Evolutionary conservation across 257 asterid genomes (phyloP).

Genomic region (Ocimum tenuiflorum): DNA sequence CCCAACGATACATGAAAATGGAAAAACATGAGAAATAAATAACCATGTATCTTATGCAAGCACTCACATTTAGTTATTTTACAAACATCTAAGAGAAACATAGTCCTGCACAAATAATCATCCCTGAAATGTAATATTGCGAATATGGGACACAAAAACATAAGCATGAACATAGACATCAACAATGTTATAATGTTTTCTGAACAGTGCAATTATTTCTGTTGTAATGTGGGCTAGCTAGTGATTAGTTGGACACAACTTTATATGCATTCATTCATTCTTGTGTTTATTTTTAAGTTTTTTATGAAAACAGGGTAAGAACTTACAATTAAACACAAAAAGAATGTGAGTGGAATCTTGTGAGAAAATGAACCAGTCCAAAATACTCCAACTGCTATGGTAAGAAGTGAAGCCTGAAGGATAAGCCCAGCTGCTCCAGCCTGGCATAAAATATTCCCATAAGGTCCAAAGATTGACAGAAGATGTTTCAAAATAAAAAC

Average conservation of each 20-base stretch:
- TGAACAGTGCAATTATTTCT: background rate
- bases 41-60: background rate
- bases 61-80: background rate
- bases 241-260: background rate
- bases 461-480: slow-evolving; percentile 1
- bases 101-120: background rate
- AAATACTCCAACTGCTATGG: slow-evolving; percentile 72
- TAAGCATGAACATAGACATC: background rate
- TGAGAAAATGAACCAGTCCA: slow-evolving; percentile 71
- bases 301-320: slow-evolving; percentile 2
- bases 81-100: background rate
- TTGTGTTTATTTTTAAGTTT: background rate
- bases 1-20: too few relatives aligned
- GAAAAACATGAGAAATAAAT: background rate
- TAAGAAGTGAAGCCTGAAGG: slow-evolving; percentile 80
- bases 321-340: slow-evolving; percentile 83
- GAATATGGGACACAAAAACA: background rate
- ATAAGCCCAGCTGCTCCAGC: slow-evolving; percentile 96
- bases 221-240: background rate
- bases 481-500: background rate
- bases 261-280: slow-evolving; percentile 4
- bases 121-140: background rate
- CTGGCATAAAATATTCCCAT: slow-evolving; percentile 39
- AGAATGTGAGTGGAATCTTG: slow-evolving; percentile 54
- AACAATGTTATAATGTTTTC: background rate